Conservation (phyloP, 441 rosid species). For the Croton setiger region DNA sequence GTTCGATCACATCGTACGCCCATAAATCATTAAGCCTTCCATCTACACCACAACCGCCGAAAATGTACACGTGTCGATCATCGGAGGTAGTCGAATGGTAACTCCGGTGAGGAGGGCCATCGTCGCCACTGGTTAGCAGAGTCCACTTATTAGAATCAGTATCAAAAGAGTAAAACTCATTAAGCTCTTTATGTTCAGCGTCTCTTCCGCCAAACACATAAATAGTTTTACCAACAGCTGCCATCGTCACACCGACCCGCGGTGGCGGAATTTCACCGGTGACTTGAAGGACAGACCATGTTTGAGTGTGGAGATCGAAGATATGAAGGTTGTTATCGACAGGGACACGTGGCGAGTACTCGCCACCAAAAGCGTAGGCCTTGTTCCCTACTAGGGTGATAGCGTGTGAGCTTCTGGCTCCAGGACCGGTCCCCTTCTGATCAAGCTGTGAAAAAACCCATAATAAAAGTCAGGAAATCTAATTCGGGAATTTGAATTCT, state of each 20-base stretch:
- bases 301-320: conserved; percentile 52
- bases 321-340: conserved; percentile 74
- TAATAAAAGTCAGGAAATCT: not conserved
- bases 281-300: conserved; percentile 59
- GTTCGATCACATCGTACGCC: conserved; percentile 60
- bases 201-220: conserved; percentile 90
- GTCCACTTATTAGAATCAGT: conserved; percentile 59
- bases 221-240: conserved; percentile 49
- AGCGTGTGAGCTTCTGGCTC: conserved; percentile 96
- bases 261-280: conserved; percentile 84
- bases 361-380: conserved; percentile 85
- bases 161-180: conserved; percentile 72
- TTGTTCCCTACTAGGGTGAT: conserved; percentile 58
- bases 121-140: conserved; percentile 45
- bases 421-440: conserved; percentile 82
- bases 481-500: too few species aligned
- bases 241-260: conserved; percentile 86
- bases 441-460: conserved; percentile 42
- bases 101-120: conserved; percentile 70
- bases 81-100: conserved; percentile 68
- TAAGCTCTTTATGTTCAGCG: conserved; percentile 52
- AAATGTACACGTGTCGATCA: conserved; percentile 55
- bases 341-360: conserved; percentile 77
- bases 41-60: conserved; percentile 79
- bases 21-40: conserved; percentile 85